Evolutionary conservation across 257 asterid species (phyloP), one percentile per base, ranked within the genome.

Genomic region (Lantana camara): DNA sequence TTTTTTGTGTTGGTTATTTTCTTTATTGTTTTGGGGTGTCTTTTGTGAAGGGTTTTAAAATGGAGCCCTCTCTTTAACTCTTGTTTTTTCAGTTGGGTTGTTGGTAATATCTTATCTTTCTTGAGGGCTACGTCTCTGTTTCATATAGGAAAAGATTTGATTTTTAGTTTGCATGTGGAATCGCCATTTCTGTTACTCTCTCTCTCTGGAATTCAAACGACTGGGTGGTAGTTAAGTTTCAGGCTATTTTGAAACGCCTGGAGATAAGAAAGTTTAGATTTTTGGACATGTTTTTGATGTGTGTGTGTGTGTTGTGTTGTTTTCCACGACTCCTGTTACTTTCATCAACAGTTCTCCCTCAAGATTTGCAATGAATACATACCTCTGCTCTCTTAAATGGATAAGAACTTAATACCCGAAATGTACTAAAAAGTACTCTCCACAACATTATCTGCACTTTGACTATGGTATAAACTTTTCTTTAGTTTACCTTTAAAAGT

Each of bases 291-390:
- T 32, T 60, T 54, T 56, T 22, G 68, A 7, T 35, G 40, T 35
- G 40, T 35, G 40, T n/a, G 9, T n/a, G 57, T 67, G 55, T 14
- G 50, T 64, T 74, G 38, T 52, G 35, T 67, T 60, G 15, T 67
- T 60, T 13, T 67, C 70, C 58, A 54, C 13, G 45, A 64, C 85
- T 75, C 69, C 41, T 49, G 83, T 81, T 74, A 58, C 82, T 80
- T 76, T 85, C 85, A 72, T 44, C 70, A 71, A 75, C 79, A 73
- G 77, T 32, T 21, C 57, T 73, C 71, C 71, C 68, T 19, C 73
- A 69, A 21, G 58, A 46, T 66, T 46, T 57, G 53, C 34, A 7
- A 71, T 64, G 77, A 54, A 65, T 54, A 48, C 15, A 6, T 48
- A 32, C 46, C 67, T 13, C 42, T 71, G 55, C 71, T 75, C 75